Percentiles rank a stretch among this genome's conserved stretches.
phyloP scores from a whole-genome alignment of 768 basidiomycete species.

The Lactarius deliciosus region DNA sequence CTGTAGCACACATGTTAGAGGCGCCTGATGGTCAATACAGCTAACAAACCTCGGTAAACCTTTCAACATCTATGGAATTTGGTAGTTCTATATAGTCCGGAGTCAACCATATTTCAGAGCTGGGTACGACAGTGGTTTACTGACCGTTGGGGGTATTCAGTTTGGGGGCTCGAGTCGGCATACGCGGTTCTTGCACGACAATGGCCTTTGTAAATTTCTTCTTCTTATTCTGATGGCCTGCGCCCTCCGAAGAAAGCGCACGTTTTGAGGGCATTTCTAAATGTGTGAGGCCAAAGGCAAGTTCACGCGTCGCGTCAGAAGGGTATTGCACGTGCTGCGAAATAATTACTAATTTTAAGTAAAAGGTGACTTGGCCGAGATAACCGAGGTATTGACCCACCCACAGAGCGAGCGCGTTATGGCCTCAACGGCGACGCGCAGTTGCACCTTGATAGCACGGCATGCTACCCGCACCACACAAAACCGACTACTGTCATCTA shows the following conservation, averaged over 20 bases:
- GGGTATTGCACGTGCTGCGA: slow-evolving; percentile 25
- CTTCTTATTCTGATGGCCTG: slow-evolving; percentile 64
- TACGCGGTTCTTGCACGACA: slow-evolving; percentile 51
- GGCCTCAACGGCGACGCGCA: slow-evolving; percentile 28
- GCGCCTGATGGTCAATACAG: neutral
- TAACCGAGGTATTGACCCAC: slow-evolving; percentile 6
- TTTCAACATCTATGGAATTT: slow-evolving; percentile 78
- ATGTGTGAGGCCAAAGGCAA: neutral
- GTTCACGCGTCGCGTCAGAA: neutral
- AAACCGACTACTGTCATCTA: slow-evolving; percentile 46
- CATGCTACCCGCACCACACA: slow-evolving; percentile 8
- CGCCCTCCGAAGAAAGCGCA: slow-evolving; percentile 35
- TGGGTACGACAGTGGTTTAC: slow-evolving; percentile 25
- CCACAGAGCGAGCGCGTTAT: slow-evolving; percentile 24
- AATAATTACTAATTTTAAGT: neutral
- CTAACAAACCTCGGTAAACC: slow-evolving; percentile 71
- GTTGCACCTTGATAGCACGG: slow-evolving; percentile 14
- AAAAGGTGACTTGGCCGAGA: neutral
- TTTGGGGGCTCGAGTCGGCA: slow-evolving; percentile 44
- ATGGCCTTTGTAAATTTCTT: slow-evolving; percentile 64
- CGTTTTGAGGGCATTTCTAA: slow-evolving; percentile 45
- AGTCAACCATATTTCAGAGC: neutral
- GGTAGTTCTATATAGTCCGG: slow-evolving; percentile 56
- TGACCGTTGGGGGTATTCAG: slow-evolving; percentile 43
- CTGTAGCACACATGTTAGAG: slow-evolving; percentile 41